Conservation (phyloP, 192 early-diverging fungal genomes). For the Backusella tarrabulga region DNA sequence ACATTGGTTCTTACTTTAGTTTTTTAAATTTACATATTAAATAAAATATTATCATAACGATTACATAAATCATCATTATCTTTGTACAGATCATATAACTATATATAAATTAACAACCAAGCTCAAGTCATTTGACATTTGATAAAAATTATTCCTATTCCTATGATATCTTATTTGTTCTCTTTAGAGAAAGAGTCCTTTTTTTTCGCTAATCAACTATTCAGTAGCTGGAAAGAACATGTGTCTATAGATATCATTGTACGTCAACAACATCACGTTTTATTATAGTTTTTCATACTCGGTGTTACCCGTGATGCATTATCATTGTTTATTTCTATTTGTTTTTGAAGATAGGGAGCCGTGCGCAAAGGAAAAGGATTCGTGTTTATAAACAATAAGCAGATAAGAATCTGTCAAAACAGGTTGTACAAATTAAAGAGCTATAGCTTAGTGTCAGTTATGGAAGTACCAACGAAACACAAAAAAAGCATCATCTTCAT, state of each 20-base stretch:
- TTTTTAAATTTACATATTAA: not conserved
- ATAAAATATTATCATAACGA: not conserved
- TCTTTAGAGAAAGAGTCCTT: not conserved
- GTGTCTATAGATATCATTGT: not conserved
- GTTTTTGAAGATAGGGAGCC: constrained; percentile 2
- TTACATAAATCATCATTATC: not conserved
- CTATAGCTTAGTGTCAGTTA: not conserved
- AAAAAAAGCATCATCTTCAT: not conserved
- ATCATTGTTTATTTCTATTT: not conserved
- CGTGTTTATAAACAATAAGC: constrained; percentile 2
- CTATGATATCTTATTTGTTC: not conserved
- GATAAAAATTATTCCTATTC: not conserved
- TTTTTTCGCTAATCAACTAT: not conserved
- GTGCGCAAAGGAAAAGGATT: not conserved
- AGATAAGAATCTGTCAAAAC: not conserved
- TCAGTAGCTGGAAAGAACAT: not conserved
- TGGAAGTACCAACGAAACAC: not conserved
- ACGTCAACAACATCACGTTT: not conserved
- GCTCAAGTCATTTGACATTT: not conserved
- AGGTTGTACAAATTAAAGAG: not conserved
- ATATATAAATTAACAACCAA: not conserved
- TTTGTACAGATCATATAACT: not conserved
- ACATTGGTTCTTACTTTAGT: not conserved
- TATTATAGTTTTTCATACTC: not conserved
- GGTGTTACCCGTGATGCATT: not conserved